These are phyloP conservation scores for Calonectria crousiana DNA, from an alignment of 2,329 filamentous ascomycete species.

Conservation along the genomic window DNA sequence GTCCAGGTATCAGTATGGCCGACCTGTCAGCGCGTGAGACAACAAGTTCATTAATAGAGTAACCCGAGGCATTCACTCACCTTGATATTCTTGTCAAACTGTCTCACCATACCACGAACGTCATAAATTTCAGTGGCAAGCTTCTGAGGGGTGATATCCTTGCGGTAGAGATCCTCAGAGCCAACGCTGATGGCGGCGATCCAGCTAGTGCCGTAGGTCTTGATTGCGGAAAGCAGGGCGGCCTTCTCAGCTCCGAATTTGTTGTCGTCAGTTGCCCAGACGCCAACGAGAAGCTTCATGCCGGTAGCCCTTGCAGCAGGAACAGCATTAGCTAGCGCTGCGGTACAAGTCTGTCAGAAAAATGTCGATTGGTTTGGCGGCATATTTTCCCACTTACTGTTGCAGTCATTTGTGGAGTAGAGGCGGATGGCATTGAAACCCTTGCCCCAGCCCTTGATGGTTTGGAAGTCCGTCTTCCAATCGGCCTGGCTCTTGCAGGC, in stretches of 20 bases:
- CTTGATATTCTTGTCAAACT: slow-evolving; percentile 40
- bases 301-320: slow-evolving; percentile 41
- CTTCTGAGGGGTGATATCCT: slow-evolving; percentile 39
- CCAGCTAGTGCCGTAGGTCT: slow-evolving; percentile 40
- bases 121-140: slow-evolving; percentile 42
- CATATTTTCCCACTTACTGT: slow-evolving; percentile 29
- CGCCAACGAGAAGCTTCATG: slow-evolving; percentile 39
- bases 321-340: slow-evolving; percentile 39
- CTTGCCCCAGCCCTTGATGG: slow-evolving; percentile 42
- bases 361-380: background rate
- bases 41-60: background rate
- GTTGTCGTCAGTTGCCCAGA: slow-evolving; percentile 40
- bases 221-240: slow-evolving; percentile 40
- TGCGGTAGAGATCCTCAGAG: slow-evolving; percentile 41
- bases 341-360: slow-evolving; percentile 2
- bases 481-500: slow-evolving; percentile 38
- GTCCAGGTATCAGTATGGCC: slow-evolving; percentile 43
- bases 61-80: background rate
- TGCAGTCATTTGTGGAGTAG: slow-evolving; percentile 37
- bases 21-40: slow-evolving; percentile 29
- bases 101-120: slow-evolving; percentile 40
- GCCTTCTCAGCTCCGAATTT: slow-evolving; percentile 41
- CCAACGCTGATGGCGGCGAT: slow-evolving; percentile 41
- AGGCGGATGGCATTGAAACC: slow-evolving; percentile 42
- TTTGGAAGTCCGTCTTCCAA: slow-evolving; percentile 43